Conservation (phyloP, 2,329 filamentous ascomycete genomes). For the Trichoderma atroviride region DNA sequence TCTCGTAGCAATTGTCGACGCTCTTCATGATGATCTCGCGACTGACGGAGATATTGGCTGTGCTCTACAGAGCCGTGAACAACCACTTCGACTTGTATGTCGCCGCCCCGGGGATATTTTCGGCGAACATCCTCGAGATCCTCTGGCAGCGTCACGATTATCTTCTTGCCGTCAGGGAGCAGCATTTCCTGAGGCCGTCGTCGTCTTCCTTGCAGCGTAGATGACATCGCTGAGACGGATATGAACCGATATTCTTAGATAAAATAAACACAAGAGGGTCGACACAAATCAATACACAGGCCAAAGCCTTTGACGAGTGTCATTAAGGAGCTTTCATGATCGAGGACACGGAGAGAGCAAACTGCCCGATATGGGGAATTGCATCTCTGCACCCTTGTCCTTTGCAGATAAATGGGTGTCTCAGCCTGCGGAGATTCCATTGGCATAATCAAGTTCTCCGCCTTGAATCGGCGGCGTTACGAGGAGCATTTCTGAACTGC, state of each 20-base stretch:
- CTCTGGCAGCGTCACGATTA: slow-evolving; percentile 61
- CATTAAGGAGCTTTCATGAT: not conserved
- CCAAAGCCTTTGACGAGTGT: not conserved
- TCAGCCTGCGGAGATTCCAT: not conserved
- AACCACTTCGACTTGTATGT: slow-evolving; percentile 56
- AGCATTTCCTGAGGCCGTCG: slow-evolving; percentile 55
- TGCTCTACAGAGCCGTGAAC: slow-evolving; percentile 58
- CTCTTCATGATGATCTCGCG: slow-evolving; percentile 56
- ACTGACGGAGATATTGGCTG: slow-evolving; percentile 49
- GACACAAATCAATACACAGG: not conserved
- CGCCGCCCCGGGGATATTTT: slow-evolving; percentile 42
- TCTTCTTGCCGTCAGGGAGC: slow-evolving; percentile 57
- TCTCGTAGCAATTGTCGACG: slow-evolving; percentile 50
- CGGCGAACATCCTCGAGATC: slow-evolving; percentile 53
- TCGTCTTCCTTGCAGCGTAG: slow-evolving; percentile 31
- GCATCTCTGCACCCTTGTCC: not conserved
- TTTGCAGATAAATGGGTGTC: not conserved
- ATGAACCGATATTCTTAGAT: not conserved
- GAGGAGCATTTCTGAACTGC: not conserved
- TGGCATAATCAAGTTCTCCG: not conserved
- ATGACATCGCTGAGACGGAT: slow-evolving; percentile 31
- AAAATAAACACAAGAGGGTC: not conserved
- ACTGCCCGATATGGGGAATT: not conserved
- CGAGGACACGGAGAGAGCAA: not conserved
- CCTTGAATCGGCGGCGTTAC: not conserved